These are phyloP conservation scores for Stentor coeruleus DNA, from an alignment of 73 alveolate species.

Conservation along the genomic window DNA sequence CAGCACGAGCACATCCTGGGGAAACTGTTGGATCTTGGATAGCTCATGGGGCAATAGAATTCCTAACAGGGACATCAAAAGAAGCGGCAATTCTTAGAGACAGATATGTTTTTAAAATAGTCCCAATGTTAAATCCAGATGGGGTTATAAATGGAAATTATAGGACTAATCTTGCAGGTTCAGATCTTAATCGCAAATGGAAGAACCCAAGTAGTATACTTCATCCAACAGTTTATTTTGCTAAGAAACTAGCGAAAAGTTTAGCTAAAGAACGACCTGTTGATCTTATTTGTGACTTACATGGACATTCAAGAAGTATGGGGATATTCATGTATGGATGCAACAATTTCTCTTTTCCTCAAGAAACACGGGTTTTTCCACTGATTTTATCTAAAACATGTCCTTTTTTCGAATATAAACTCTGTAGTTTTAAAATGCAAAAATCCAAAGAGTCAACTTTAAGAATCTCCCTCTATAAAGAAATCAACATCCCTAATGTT, in stretches of 20 bases:
- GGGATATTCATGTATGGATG: constrained; percentile 12
- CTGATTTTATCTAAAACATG: constrained; percentile 51
- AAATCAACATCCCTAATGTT: constrained; percentile 60
- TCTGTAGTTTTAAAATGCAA: constrained; percentile 41
- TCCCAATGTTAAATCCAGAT: constrained; percentile 99
- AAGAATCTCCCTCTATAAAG: constrained; percentile 68
- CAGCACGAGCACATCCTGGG: constrained; percentile 99
- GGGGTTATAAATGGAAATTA: constrained; percentile 99
- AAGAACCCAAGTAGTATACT: constrained; percentile 90
- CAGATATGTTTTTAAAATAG: constrained; percentile 75
- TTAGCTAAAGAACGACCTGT: constrained; percentile 90
- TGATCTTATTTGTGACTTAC: constrained; percentile 95
- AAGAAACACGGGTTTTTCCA: constrained; percentile 56
- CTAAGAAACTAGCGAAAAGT: constrained; percentile 90
- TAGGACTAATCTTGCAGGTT: constrained; percentile 85
- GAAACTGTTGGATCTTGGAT: constrained; percentile 85
- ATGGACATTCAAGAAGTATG: constrained; percentile 97
- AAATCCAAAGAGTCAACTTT: constrained; percentile 79
- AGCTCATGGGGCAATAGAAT: constrained; percentile 79
- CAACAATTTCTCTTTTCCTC: background rate
- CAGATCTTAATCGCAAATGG: constrained; percentile 98
- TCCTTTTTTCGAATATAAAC: constrained; percentile 44
- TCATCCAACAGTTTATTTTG: constrained; percentile 92
- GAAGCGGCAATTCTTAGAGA: constrained; percentile 84
- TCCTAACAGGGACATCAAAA: constrained; percentile 73